phyloP scores from a whole-genome alignment of 2,329 filamentous ascomycete genomes.

The Raffaelea albimanens region DNA sequence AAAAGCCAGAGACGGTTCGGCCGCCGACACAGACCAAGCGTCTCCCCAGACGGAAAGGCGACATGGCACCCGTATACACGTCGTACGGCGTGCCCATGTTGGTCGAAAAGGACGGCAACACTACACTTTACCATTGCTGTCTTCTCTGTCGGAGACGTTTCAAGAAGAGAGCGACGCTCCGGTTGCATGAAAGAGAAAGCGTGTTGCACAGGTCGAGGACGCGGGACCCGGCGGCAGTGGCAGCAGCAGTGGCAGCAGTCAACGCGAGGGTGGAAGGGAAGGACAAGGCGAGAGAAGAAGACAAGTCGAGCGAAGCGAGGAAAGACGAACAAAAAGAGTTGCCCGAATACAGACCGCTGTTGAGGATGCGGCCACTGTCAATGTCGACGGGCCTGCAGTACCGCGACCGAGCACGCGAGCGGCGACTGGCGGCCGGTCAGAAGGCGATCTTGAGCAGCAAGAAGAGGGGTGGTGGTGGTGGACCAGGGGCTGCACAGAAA shows the following conservation, averaged over 20 bases:
- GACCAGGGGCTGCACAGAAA: conserved; percentile 11
- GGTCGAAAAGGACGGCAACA: conserved; percentile 21
- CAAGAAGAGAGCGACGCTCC: conserved; percentile 26
- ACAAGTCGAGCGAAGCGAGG: conserved; percentile 4
- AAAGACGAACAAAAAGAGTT: not conserved
- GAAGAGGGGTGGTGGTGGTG: conserved; percentile 13
- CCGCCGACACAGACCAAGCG: conserved; percentile 14
- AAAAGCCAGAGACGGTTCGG: not conserved
- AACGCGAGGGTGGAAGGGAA: conserved; percentile 17
- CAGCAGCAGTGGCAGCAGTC: conserved; percentile 21
- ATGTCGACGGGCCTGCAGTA: conserved; percentile 29
- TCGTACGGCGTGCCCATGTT: conserved; percentile 37
- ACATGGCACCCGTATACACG: conserved; percentile 30
- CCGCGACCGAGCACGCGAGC: conserved; percentile 59
- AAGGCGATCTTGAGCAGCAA: conserved; percentile 38
- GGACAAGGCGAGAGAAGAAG: conserved; percentile 1
- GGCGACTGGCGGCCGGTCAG: conserved; percentile 53
- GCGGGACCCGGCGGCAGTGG: conserved; percentile 15
- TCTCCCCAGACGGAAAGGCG: conserved; percentile 17
- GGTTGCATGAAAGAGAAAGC: conserved; percentile 34
- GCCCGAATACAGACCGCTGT: not conserved
- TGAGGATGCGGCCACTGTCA: conserved; percentile 10
- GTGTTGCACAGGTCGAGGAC: conserved; percentile 28
- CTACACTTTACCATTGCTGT: conserved; percentile 29
- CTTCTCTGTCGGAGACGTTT: conserved; percentile 33